A percentile compares a stretch with the other conserved stretches of the same genome.
Conservation (phyloP, 495 filamentous ascomycete genomes). For the Oleoguttula mirabilis region DNA sequence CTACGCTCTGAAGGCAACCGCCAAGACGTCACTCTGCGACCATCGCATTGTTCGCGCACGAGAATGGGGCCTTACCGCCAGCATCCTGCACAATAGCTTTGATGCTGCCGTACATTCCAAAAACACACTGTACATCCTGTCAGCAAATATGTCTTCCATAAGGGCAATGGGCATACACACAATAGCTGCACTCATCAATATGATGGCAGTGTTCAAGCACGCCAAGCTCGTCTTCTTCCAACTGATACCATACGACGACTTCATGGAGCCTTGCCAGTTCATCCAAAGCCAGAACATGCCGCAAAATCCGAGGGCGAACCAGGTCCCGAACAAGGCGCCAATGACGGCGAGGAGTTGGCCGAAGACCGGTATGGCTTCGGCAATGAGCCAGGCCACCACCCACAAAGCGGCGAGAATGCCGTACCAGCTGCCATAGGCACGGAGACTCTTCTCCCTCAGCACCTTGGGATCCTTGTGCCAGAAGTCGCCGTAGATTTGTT, state of each 20-base stretch:
- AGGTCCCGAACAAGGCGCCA: conserved; percentile 16
- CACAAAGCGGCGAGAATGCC: conserved; percentile 21
- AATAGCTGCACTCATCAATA: background rate
- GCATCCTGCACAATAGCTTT: background rate
- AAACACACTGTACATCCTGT: background rate
- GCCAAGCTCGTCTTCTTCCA: conserved; percentile 2
- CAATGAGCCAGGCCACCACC: conserved; percentile 24
- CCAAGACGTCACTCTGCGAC: no score
- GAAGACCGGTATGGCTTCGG: conserved; percentile 27
- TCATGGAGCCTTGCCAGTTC: background rate
- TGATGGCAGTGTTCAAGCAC: background rate
- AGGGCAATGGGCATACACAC: background rate
- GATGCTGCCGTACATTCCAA: conserved; percentile 7
- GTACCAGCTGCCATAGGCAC: conserved; percentile 22
- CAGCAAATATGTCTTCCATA: background rate
- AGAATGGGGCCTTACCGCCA: conserved; percentile 1
- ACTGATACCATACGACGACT: background rate
- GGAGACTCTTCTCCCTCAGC: conserved; percentile 17
- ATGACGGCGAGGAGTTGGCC: conserved; percentile 25
- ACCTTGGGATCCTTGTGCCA: conserved; percentile 15
- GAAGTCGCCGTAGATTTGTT: conserved; percentile 23
- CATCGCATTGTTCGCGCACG: conserved; percentile 3
- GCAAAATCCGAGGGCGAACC: conserved; percentile 15
- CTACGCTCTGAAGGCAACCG: no score
- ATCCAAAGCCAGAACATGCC: conserved; percentile 9